Evolutionary conservation across 2,329 filamentous ascomycete genomes (phyloP).

Genomic region (Davidsoniella neocaledoniae): DNA sequence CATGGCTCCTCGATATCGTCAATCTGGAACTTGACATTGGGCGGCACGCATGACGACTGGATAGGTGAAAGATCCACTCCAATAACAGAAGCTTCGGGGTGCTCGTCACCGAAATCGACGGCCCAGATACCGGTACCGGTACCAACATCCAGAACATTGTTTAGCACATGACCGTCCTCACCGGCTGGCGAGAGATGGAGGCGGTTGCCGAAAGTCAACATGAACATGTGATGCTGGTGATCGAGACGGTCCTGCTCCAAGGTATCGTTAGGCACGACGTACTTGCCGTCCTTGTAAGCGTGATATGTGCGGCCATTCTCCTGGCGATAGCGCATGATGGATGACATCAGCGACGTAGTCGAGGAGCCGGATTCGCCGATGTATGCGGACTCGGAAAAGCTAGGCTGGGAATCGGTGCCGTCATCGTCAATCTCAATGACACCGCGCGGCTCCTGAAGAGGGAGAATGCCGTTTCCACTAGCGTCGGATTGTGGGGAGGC

Average conservation of each 20-base stretch:
- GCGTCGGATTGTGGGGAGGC: no score
- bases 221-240: conserved; percentile 18
- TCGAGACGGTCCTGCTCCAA: conserved; percentile 17
- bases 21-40: conserved; percentile 32
- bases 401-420: neutral
- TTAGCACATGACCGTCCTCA: conserved; percentile 10
- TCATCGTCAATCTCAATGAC: conserved; percentile 3
- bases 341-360: conserved; percentile 15
- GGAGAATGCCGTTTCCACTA: no score
- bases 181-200: conserved; percentile 15
- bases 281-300: conserved; percentile 18
- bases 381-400: conserved; percentile 2
- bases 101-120: conserved; percentile 19
- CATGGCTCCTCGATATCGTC: conserved; percentile 27
- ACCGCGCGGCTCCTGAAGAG: neutral
- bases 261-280: conserved; percentile 17
- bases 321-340: conserved; percentile 15
- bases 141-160: conserved; percentile 19
- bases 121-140: conserved; percentile 21
- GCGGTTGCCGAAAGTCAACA: conserved; percentile 16
- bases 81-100: conserved; percentile 19
- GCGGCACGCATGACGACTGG: conserved; percentile 26
- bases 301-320: conserved; percentile 19
- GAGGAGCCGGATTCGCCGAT: conserved; percentile 8
- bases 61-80: conserved; percentile 28